phyloP scores from a whole-genome alignment of 495 filamentous ascomycete species.

The Aspergillus avenaceus region DNA sequence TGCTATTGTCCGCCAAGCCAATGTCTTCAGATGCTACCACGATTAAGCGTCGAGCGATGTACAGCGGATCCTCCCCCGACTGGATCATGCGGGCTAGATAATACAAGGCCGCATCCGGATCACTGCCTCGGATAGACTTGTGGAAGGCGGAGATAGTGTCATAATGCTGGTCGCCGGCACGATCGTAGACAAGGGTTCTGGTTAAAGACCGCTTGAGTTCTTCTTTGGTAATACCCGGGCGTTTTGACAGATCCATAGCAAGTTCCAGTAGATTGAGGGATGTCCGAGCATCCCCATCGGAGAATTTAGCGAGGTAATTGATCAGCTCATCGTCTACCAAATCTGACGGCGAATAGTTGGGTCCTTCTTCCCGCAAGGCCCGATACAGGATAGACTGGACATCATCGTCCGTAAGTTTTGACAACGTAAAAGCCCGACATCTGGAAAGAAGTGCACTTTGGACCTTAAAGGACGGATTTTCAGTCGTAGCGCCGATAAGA shows the following conservation, averaged over 20 bases:
- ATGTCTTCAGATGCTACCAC: conserved; percentile 91
- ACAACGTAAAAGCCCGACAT: conserved; percentile 84
- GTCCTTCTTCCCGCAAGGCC: conserved; percentile 62
- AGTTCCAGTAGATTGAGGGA: conserved; percentile 91
- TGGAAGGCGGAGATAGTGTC: conserved; percentile 96
- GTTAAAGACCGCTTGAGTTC: conserved; percentile 76
- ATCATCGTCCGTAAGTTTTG: conserved; percentile 66
- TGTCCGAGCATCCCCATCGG: conserved; percentile 88
- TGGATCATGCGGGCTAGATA: conserved; percentile 96
- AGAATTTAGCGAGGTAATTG: conserved; percentile 74
- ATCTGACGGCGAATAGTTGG: conserved; percentile 47
- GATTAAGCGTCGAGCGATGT: conserved; percentile 85
- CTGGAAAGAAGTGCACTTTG: conserved; percentile 83
- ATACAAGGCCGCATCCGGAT: conserved; percentile 84
- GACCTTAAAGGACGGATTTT: conserved; percentile 95
- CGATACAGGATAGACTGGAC: conserved; percentile 67
- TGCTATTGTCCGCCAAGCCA: conserved; percentile 81
- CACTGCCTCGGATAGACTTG: conserved; percentile 85
- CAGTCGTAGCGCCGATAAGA: conserved; percentile 91
- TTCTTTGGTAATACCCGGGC: conserved; percentile 51
- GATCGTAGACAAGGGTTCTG: conserved; percentile 89
- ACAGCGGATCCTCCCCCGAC: conserved; percentile 89
- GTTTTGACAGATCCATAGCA: conserved; percentile 61
- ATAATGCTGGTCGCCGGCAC: conserved; percentile 90
- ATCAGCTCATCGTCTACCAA: conserved; percentile 77